A percentile compares a stretch with the other conserved stretches of the same genome.
phyloP scores from a whole-genome alignment of 202 grass and related monocot genomes.

The Saccharum hybrid region DNA sequence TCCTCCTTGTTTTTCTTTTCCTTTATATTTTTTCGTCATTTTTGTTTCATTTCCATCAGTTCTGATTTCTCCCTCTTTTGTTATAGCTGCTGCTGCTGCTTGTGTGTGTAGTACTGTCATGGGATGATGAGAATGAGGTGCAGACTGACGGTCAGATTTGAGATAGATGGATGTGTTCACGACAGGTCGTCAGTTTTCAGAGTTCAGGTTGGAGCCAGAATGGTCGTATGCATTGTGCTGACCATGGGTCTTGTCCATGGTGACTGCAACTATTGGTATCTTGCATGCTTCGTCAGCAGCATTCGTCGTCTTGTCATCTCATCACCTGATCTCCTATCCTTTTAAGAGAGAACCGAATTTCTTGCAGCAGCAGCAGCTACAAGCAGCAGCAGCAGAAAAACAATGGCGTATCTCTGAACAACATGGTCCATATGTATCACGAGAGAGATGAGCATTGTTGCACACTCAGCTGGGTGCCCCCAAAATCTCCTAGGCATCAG shows the following conservation, averaged over 20 bases:
- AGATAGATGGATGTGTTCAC: background rate
- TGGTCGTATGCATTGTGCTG: conserved; percentile 22
- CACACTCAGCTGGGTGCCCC: background rate
- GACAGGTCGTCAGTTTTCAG: conserved; percentile 18
- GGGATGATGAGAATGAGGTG: background rate
- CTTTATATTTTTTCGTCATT: background rate
- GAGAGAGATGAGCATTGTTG: conserved; percentile 9
- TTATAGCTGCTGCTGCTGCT: background rate
- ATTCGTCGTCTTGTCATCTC: conserved; percentile 1
- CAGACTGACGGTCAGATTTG: background rate
- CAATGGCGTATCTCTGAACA: background rate
- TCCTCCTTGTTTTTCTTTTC: background rate
- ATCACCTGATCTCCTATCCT: conserved; percentile 7
- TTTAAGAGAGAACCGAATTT: background rate
- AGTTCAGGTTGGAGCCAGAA: background rate
- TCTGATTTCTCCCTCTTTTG: background rate
- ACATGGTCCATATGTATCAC: background rate
- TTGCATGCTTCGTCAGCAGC: conserved; percentile 34
- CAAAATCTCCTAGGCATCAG: background rate
- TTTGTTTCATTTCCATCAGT: background rate
- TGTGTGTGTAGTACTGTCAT: background rate
- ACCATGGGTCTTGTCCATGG: conserved; percentile 25
- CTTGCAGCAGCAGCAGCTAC: background rate
- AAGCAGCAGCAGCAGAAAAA: background rate
- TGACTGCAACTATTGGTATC: conserved; percentile 26